A percentile compares a stretch with the other conserved stretches of the same genome.
Evolutionary conservation across 2,329 filamentous ascomycete genomes (phyloP).

Genomic region (Rhynchosporium secalis): DNA sequence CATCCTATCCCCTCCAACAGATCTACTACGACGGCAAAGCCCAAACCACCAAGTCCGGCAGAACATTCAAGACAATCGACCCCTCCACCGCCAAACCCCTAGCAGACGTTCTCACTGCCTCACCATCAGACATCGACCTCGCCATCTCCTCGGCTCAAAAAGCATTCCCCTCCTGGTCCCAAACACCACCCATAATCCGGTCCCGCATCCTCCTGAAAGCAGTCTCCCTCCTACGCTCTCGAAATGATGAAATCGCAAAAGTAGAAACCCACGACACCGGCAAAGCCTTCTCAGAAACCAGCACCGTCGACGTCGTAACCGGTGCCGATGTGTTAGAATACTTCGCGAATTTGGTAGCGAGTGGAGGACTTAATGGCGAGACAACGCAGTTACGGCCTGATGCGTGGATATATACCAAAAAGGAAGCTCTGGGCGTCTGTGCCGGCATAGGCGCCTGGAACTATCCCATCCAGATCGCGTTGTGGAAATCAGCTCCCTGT

Average conservation of each 20-base stretch:
- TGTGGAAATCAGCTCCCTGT: slow-evolving; percentile 87
- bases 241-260: slow-evolving; percentile 77
- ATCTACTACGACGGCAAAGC: slow-evolving; percentile 75
- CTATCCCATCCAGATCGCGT: slow-evolving; percentile 85
- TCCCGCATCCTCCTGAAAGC: slow-evolving; percentile 77
- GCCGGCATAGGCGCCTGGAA: slow-evolving; percentile 90
- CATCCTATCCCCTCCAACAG: slow-evolving; percentile 53
- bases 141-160: slow-evolving; percentile 69
- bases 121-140: slow-evolving; percentile 65
- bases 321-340: slow-evolving; percentile 86
- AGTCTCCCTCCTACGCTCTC: slow-evolving; percentile 68
- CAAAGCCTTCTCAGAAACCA: slow-evolving; percentile 83
- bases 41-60: slow-evolving; percentile 59
- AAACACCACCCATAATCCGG: slow-evolving; percentile 71
- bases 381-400: slow-evolving; percentile 71
- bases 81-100: slow-evolving; percentile 69
- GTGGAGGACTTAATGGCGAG: slow-evolving; percentile 78
- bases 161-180: slow-evolving; percentile 76
- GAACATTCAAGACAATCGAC: slow-evolving; percentile 71
- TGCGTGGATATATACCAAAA: slow-evolving; percentile 80
- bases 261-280: slow-evolving; percentile 85
- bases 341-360: slow-evolving; percentile 76
- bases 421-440: slow-evolving; percentile 80
- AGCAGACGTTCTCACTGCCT: slow-evolving; percentile 71
- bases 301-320: slow-evolving; percentile 77